phyloP scores from a whole-genome alignment of 306 rosid species.

The Sphenostylis stenocarpa region DNA sequence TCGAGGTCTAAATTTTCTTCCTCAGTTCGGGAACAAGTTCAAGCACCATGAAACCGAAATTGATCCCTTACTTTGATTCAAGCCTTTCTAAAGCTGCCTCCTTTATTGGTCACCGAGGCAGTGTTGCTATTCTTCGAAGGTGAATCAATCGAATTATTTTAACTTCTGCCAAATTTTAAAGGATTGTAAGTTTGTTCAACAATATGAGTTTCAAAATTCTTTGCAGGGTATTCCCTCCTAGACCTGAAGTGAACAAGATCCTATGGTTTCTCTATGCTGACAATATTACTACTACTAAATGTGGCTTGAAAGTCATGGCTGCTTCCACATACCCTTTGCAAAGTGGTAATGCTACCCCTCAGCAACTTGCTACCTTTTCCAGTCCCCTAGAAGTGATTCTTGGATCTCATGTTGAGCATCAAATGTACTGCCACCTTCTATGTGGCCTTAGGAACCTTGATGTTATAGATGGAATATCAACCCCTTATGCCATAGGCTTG shows the following conservation, averaged over 20 bases:
- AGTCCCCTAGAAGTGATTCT: conserved; percentile 63
- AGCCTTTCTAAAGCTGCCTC: conserved; percentile 54
- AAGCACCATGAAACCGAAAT: conserved; percentile 56
- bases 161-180: neutral
- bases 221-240: conserved; percentile 59
- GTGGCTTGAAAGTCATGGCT: conserved; percentile 70
- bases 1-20: neutral
- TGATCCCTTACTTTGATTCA: conserved; percentile 72
- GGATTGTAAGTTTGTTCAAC: neutral
- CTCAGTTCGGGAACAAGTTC: conserved; percentile 63
- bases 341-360: conserved; percentile 43
- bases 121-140: conserved; percentile 51
- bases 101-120: conserved; percentile 47
- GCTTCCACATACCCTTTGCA: conserved; percentile 65
- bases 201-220: neutral
- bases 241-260: conserved; percentile 47
- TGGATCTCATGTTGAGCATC: conserved; percentile 61
- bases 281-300: conserved; percentile 49
- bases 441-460: conserved; percentile 56
- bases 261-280: conserved; percentile 60
- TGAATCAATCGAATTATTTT: conserved; percentile 7
- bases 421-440: conserved; percentile 70
- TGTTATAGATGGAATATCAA: conserved; percentile 45
- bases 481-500: conserved; percentile 63
- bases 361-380: conserved; percentile 33